phyloP scores from a whole-genome alignment of 2,329 filamentous ascomycete species.

The Periconia macrospinosa region DNA sequence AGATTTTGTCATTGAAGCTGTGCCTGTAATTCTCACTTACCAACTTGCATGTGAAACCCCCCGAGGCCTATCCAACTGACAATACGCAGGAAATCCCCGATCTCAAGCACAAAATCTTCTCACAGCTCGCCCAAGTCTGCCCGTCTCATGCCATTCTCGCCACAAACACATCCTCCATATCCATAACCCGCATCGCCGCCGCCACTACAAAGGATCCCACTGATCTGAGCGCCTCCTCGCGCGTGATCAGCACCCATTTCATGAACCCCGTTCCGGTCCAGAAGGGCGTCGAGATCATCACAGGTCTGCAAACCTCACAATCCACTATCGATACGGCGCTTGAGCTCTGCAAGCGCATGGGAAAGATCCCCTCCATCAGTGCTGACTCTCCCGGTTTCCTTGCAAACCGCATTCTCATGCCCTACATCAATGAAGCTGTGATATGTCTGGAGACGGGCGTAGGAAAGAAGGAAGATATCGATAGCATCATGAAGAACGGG shows the following conservation, averaged over 20 bases:
- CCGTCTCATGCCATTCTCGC: constrained; percentile 86
- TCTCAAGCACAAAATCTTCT: constrained; percentile 87
- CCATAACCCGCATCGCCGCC: constrained; percentile 93
- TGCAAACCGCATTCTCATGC: constrained; percentile 96
- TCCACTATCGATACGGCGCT: constrained; percentile 81
- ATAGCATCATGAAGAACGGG: constrained; percentile 98
- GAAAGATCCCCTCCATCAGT: constrained; percentile 85
- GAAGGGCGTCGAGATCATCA: constrained; percentile 97
- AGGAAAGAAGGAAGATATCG: constrained; percentile 86
- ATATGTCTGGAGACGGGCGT: constrained; percentile 95
- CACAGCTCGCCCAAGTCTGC: constrained; percentile 77
- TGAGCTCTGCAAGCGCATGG: constrained; percentile 86
- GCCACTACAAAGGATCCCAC: constrained; percentile 71
- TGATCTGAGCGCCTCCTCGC: constrained; percentile 78
- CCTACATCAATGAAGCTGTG: constrained; percentile 97
- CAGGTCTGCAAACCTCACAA: constrained; percentile 85
- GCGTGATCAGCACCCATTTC: constrained; percentile 95
- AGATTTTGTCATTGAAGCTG: constrained; percentile 97
- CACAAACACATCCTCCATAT: constrained; percentile 98
- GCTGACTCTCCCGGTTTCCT: constrained; percentile 92
- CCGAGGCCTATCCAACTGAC: constrained; percentile 2
- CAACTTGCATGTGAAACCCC: neutral
- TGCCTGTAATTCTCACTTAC: constrained; percentile 57
- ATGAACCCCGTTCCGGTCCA: constrained; percentile 99
- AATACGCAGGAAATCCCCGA: constrained; percentile 68